Percentiles rank a stretch among this genome's conserved stretches.
Evolutionary conservation across 257 asterid genomes (phyloP).

Genomic region (Perilla frutescens): DNA sequence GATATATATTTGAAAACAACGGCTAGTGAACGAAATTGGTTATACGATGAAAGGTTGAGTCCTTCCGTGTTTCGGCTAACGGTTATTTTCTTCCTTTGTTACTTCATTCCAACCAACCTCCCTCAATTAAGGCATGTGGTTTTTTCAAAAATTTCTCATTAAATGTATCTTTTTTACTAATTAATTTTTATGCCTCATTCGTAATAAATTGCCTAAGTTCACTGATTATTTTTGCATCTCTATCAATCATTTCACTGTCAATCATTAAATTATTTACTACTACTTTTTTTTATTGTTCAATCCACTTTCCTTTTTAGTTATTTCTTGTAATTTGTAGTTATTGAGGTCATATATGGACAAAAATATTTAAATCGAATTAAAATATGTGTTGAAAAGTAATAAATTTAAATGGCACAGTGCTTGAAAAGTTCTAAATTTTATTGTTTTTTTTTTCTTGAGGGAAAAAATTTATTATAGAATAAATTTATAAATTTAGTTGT

Average conservation of each 20-base stretch:
- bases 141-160: slow-evolving; percentile 7
- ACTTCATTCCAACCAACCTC: background rate
- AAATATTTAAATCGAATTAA: background rate
- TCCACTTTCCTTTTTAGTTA: slow-evolving; percentile 4
- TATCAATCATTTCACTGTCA: background rate
- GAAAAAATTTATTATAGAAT: no score
- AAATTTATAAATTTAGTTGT: background rate
- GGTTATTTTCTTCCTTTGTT: slow-evolving; percentile 35
- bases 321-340: background rate
- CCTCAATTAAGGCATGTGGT: background rate
- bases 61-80: slow-evolving; percentile 42
- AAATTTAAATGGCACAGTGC: background rate
- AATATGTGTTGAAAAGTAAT: background rate
- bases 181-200: background rate
- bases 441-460: no score
- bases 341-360: background rate
- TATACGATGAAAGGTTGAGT: slow-evolving; percentile 50
- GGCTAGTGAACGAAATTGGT: slow-evolving; percentile 58
- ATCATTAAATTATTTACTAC: background rate
- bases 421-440: no score
- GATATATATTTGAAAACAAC: slow-evolving; percentile 63
- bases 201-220: background rate
- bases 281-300: background rate
- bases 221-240: background rate
- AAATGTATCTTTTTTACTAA: background rate